These are phyloP conservation scores for Malus hybrid DNA, from an alignment of 331 rosid genomes.

Conservation along the genomic window DNA sequence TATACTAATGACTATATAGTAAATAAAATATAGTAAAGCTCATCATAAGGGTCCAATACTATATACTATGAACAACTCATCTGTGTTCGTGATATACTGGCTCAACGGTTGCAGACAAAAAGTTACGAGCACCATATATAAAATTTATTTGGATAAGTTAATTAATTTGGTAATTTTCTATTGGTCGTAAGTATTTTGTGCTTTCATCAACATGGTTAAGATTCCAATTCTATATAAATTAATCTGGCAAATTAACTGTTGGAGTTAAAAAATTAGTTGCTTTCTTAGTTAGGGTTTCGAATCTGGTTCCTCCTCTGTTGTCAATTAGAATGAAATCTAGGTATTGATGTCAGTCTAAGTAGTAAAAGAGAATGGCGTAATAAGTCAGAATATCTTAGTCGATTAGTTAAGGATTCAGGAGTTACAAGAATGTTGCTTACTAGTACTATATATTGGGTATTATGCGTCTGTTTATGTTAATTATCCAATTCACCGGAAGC, in stretches of 20 bases:
- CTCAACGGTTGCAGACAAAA: neutral
- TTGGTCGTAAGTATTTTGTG: too few relatives aligned
- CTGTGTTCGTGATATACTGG: neutral
- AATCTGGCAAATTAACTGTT: neutral
- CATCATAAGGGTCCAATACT: neutral
- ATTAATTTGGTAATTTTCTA: too few relatives aligned
- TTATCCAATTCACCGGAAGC: neutral
- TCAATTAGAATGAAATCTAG: too few relatives aligned
- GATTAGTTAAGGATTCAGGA: too few relatives aligned
- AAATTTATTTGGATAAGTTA: too few relatives aligned
- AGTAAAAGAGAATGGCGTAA: neutral
- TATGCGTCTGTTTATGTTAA: neutral
- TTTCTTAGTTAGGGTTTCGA: neutral
- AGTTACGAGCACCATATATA: too few relatives aligned
- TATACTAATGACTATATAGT: neutral
- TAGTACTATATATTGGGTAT: neutral
- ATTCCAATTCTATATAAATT: neutral
- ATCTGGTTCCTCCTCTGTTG: neutral
- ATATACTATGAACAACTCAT: neutral
- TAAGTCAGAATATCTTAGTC: too few relatives aligned
- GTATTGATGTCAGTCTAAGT: neutral
- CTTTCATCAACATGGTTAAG: too few relatives aligned
- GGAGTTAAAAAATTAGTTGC: neutral
- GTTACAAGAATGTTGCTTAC: neutral
- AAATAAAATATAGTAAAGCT: neutral